Conservation (phyloP, 192 early-diverging fungal genomes). For the Coemansia sp. region DNA sequence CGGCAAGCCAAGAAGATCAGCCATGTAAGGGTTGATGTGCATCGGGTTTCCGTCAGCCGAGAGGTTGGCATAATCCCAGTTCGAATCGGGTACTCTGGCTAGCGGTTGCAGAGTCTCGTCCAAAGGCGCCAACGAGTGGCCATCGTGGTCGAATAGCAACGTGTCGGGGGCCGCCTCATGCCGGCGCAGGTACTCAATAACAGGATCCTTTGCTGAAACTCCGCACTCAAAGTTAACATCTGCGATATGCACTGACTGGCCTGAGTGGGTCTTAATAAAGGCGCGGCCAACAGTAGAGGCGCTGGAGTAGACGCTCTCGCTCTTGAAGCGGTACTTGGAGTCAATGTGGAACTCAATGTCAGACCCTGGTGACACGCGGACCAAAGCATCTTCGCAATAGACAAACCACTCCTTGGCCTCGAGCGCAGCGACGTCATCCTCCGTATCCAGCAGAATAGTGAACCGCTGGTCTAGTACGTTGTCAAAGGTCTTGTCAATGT, state of each 20-base stretch:
- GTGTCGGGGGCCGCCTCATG: constrained; percentile 66
- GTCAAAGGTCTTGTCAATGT: constrained; percentile 74
- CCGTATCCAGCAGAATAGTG: constrained; percentile 59
- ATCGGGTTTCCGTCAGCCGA: constrained; percentile 89
- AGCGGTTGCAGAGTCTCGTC: not conserved
- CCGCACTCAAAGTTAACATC: constrained; percentile 69
- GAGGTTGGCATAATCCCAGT: constrained; percentile 73
- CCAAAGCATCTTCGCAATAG: constrained; percentile 1
- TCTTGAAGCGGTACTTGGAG: constrained; percentile 63
- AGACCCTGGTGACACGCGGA: constrained; percentile 52
- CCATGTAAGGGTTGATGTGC: constrained; percentile 91
- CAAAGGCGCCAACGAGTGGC: constrained; percentile 24
- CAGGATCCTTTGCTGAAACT: constrained; percentile 71
- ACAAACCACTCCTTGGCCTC: constrained; percentile 83
- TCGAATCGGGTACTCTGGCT: constrained; percentile 62
- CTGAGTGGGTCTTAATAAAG: constrained; percentile 54
- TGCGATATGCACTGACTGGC: constrained; percentile 67
- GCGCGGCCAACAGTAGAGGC: constrained; percentile 68
- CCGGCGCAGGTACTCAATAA: constrained; percentile 78
- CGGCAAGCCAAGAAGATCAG: constrained; percentile 79
- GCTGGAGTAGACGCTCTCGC: constrained; percentile 59
- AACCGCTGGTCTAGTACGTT: constrained; percentile 66
- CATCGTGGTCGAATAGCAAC: constrained; percentile 71
- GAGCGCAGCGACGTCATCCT: constrained; percentile 79
- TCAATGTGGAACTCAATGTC: constrained; percentile 77